A percentile compares a stretch with the other conserved stretches of the same genome.
phyloP scores from a whole-genome alignment of 1,139 yeast species.

The Debaryomyces robertsiae region DNA sequence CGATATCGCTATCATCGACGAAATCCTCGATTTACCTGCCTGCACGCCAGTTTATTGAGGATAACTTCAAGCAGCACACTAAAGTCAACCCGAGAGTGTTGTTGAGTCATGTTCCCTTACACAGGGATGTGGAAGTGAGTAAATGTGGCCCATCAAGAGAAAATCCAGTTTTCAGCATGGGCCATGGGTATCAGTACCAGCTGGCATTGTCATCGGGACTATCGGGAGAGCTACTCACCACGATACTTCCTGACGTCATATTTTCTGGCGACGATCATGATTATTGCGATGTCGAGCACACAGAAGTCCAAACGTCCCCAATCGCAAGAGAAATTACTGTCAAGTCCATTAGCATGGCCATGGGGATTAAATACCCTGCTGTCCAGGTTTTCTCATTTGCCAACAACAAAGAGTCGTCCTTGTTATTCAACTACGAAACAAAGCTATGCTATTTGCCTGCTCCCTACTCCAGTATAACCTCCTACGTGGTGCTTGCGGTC shows the following conservation, averaged over 20 bases:
- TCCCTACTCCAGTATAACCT: slow-evolving; percentile 48
- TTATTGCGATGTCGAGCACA: slow-evolving; percentile 52
- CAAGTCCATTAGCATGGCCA: slow-evolving; percentile 61
- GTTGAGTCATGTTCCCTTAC: slow-evolving; percentile 53
- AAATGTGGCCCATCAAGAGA: slow-evolving; percentile 54
- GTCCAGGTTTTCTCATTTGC: slow-evolving; percentile 49
- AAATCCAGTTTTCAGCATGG: slow-evolving; percentile 24
- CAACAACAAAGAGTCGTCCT: slow-evolving; percentile 16
- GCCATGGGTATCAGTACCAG: slow-evolving; percentile 54
- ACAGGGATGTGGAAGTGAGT: slow-evolving; percentile 32
- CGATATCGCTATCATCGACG: slow-evolving; percentile 44
- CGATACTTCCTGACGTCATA: slow-evolving; percentile 42
- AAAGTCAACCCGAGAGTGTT: slow-evolving; percentile 38
- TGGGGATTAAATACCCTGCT: slow-evolving; percentile 58
- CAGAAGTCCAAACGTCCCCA: slow-evolving; percentile 17
- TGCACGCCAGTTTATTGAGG: slow-evolving; percentile 34
- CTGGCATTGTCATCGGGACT: slow-evolving; percentile 38
- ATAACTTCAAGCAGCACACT: slow-evolving; percentile 15
- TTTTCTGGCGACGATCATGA: slow-evolving; percentile 60
- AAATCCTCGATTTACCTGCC: slow-evolving; percentile 28
- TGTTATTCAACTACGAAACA: slow-evolving; percentile 36
- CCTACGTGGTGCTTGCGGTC: slow-evolving; percentile 43
- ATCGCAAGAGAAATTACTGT: slow-evolving; percentile 49
- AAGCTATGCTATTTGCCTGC: slow-evolving; percentile 49
- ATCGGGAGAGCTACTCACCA: slow-evolving; percentile 30